phyloP scores from a whole-genome alignment of 2,329 filamentous ascomycete species.

The Phyllachora maydis region DNA sequence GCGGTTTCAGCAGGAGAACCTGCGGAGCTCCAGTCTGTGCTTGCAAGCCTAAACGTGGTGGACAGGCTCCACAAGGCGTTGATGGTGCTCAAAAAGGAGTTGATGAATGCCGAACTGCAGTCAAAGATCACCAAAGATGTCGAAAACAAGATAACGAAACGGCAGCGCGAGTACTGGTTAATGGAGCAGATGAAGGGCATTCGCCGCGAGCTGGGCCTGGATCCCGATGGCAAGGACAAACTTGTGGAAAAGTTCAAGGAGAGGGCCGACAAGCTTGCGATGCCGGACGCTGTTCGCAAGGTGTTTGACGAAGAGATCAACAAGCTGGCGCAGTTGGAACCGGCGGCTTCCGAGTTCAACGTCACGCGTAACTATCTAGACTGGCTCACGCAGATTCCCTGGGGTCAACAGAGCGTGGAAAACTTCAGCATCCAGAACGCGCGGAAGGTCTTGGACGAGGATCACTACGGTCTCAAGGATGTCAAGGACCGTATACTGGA shows the following conservation, averaged over 20 bases:
- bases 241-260: conserved; percentile 94
- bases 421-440: conserved; percentile 93
- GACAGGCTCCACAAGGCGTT: conserved; percentile 82
- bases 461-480: conserved; percentile 91
- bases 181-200: conserved; percentile 99
- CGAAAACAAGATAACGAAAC: conserved; percentile 90
- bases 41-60: conserved; percentile 78
- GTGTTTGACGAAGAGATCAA: conserved; percentile 97
- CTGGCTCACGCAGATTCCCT: conserved; percentile 96
- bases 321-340: conserved; percentile 87
- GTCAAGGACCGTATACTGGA: conserved; percentile 97
- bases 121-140: conserved; percentile 97
- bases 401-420: conserved; percentile 86
- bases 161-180: conserved; percentile 92
- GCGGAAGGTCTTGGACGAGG: conserved; percentile 77
- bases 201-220: conserved; percentile 80
- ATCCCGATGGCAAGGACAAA: conserved; percentile 96
- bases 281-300: conserved; percentile 92
- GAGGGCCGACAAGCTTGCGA: conserved; percentile 79
- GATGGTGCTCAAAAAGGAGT: conserved; percentile 86
- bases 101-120: conserved; percentile 94
- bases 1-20: conserved; percentile 91
- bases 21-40: conserved; percentile 76
- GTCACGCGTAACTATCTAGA: conserved; percentile 96
- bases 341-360: conserved; percentile 93